Evolutionary conservation across 2,329 filamentous ascomycete genomes (phyloP).

Genomic region (Alternaria brassicae): DNA sequence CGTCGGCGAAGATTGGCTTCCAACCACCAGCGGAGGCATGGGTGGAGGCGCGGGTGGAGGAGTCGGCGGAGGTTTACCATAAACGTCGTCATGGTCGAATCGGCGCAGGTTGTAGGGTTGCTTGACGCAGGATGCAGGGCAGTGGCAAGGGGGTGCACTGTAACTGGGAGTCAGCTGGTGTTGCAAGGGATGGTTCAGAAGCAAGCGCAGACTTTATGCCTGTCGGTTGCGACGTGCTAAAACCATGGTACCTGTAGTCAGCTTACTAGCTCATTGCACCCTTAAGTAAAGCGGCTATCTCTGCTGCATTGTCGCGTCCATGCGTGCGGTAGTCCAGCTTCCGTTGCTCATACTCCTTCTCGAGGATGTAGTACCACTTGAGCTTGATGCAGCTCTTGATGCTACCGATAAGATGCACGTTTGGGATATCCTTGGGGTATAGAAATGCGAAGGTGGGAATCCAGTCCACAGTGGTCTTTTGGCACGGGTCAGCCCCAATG

Average conservation of each 20-base stretch:
- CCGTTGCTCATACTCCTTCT: background rate
- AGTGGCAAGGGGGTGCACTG: too few relatives aligned
- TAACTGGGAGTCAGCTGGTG: too few relatives aligned
- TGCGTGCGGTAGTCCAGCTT: background rate
- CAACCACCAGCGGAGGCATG: too few relatives aligned
- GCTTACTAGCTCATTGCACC: background rate
- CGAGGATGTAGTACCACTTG: background rate
- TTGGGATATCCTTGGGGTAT: slow-evolving; percentile 13
- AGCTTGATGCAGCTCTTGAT: slow-evolving; percentile 9
- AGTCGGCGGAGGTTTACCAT: too few relatives aligned
- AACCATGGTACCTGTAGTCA: too few relatives aligned
- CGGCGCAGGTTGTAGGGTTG: background rate
- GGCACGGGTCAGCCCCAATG: background rate
- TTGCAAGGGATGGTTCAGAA: too few relatives aligned
- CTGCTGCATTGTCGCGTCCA: background rate
- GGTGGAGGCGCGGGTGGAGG: background rate
- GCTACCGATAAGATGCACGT: slow-evolving; percentile 6
- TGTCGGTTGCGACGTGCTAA: too few relatives aligned
- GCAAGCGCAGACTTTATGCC: too few relatives aligned
- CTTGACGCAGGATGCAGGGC: background rate
- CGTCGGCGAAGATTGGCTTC: too few relatives aligned
- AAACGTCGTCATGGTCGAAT: background rate
- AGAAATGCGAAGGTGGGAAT: slow-evolving; percentile 11
- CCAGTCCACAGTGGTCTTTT: slow-evolving; percentile 10
- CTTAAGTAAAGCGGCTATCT: background rate